Evolutionary conservation across 805 yeast species (phyloP), one percentile per base, ranked within the genome.

Genomic region (Ogataea henricii): DNA sequence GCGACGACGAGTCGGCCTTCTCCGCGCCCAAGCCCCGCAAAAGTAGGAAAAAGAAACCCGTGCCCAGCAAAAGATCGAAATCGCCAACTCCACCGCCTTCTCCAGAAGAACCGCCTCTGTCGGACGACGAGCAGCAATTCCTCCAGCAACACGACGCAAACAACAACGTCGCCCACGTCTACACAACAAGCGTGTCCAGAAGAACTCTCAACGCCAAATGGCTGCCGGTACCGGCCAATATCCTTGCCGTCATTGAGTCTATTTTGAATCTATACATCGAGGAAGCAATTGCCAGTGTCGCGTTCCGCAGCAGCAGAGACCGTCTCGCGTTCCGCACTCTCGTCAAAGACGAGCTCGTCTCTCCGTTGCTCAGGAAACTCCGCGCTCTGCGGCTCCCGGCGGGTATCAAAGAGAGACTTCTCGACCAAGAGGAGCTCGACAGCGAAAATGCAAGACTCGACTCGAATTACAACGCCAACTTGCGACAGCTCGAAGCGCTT

Each of bases 401-500:
- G 2, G 56, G 62, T 2, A 40, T 60, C 17, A 50, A 41, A 21
- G 62, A 58, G 18, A 40, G 49, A 10, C 58, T 61, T 2, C 49
- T 66, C 10, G 62, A 64, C 46, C 59, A 63, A 45, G 62, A 59
- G 25, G 50, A 50, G 14, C 37, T 63, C 17, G 51, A 46, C 36
- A 55, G 53, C 4, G 63, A 62, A 18, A 59, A 51, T 22, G 40
- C 42, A 1, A 39, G 64, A 17, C 47, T 65, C 13, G 55, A 52
- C 16, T 45, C 60, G 6, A 55, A 62, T 26, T 57, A 61, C 29
- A 58, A 59, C 41, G 64, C 60, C 6, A 64, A 59, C 37, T 40
- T 58, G n/a, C 51, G 52, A 25, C 69, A 65, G 41, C 36, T 63
- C 14, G 64, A 63, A 17, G 49, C 43, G 7, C 48, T 66, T 7